Evolutionary conservation across 139 green algal genomes (phyloP), one percentile per base, ranked within the genome.

Genomic region (Chlorella sp.): DNA sequence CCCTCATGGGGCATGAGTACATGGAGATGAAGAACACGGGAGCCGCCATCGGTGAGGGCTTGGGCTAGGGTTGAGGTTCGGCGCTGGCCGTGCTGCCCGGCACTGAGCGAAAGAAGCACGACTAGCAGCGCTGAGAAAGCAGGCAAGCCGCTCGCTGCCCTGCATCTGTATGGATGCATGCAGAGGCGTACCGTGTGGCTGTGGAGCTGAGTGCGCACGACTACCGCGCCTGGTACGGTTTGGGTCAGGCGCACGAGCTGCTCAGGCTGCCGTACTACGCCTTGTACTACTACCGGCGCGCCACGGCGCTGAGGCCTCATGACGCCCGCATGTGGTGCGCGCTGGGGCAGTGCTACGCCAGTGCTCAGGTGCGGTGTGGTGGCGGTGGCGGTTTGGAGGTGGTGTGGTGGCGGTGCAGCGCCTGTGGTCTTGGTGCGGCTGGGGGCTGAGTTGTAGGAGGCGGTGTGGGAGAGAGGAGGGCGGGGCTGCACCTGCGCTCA

Each of bases 321-420:
- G 95, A 99, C 77, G 86, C 92, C 14, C 89, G 95, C 71, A 98
- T 99, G 92, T 99, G 95, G 95, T 96, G 89, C 64, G 94, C 94
- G 17, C 93, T 99, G 85, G 95, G 91, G 14, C 90, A 97, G 82
- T 98, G 92, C 87, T 97, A 97, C 50, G 29, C 35, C n/a, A 64
- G 73, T 66, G 84, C 91, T 61, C 78, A 89, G 79, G 77, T 96
- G 67, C 62, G 35, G 42, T 10, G 42, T 17, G 17, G 42, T 10
- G 10, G 32, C 50, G 36, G 2, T 23, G 35, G 23, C 3, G 4
- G 67, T n/a, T n/a, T n/a, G 67, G 3, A 24, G 27, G 4, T 27
- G 36, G 20, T 62, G 31, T 31, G 3, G 55, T 59, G 31, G 1
- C 3, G 30, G 33, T 67, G 1, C 27, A 10, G 24, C 3, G 26